Percentiles rank a stretch among this genome's conserved stretches.
Conservation (phyloP, 768 basidiomycete species). For the Heimioporus sp. region DNA sequence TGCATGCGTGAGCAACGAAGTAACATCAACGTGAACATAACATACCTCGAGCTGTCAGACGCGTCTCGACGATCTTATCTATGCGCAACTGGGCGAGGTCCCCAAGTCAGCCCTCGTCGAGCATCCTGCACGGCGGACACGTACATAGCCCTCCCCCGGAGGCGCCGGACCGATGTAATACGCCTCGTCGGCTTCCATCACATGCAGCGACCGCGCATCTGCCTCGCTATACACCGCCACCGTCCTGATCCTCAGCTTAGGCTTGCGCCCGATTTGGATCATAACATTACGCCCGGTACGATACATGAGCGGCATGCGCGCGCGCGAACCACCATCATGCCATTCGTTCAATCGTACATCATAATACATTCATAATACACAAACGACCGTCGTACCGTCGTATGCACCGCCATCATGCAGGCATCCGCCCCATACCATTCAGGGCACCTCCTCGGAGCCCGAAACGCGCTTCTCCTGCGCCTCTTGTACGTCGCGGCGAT, state of each 20-base stretch:
- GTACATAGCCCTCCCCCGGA: conserved; percentile 84
- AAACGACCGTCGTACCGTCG: too few species aligned
- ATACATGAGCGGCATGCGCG: too few species aligned
- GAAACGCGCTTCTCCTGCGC: conserved; percentile 23
- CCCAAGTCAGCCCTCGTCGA: conserved; percentile 1
- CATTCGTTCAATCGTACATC: too few species aligned
- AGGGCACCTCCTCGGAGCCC: conserved; percentile 16
- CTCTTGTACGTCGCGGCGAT: conserved; percentile 17
- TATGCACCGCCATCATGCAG: too few species aligned
- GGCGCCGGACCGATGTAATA: conserved; percentile 92
- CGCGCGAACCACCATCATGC: too few species aligned
- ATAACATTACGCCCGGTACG: too few species aligned
- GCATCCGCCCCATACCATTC: neutral
- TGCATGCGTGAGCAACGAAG: too few species aligned
- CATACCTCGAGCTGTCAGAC: too few species aligned
- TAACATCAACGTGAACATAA: too few species aligned
- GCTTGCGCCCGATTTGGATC: too few species aligned
- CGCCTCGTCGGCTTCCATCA: conserved; percentile 85
- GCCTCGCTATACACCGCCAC: conserved; percentile 92
- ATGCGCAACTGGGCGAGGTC: conserved; percentile 59
- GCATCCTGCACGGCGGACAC: conserved; percentile 26
- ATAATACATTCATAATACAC: too few species aligned
- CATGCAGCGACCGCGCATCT: conserved; percentile 79
- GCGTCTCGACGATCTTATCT: conserved; percentile 86
- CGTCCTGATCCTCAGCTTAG: conserved; percentile 86